Evolutionary conservation across 1,139 yeast species (phyloP).

Genomic region (Sugiyamaella sp.): DNA sequence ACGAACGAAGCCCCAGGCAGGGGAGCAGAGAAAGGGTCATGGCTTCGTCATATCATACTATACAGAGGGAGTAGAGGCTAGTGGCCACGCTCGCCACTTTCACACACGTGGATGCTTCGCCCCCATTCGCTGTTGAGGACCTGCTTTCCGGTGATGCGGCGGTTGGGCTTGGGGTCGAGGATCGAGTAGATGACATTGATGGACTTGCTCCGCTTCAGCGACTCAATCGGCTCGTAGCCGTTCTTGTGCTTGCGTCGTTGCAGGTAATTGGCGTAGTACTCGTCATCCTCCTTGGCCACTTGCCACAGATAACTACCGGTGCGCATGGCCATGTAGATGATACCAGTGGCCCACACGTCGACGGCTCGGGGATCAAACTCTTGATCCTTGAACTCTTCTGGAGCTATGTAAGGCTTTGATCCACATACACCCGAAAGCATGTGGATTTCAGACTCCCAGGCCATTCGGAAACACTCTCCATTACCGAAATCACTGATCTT

Average conservation of each 20-base stretch:
- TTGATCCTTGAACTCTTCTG: slow-evolving; percentile 78
- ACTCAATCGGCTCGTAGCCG: slow-evolving; percentile 92
- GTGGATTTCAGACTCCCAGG: slow-evolving; percentile 91
- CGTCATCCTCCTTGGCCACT: slow-evolving; percentile 78
- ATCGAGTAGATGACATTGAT: slow-evolving; percentile 90
- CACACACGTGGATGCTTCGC: slow-evolving; percentile 78
- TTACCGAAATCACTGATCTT: slow-evolving; percentile 96
- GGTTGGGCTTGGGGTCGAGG: slow-evolving; percentile 81
- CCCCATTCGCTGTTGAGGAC: slow-evolving; percentile 96
- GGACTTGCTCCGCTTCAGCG: slow-evolving; percentile 75
- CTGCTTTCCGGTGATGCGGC: slow-evolving; percentile 88
- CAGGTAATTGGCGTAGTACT: slow-evolving; percentile 72
- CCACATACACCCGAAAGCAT: slow-evolving; percentile 86
- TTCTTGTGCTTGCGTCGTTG: slow-evolving; percentile 73
- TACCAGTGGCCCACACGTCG: slow-evolving; percentile 97
- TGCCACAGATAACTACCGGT: slow-evolving; percentile 95
- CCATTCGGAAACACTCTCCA: slow-evolving; percentile 94
- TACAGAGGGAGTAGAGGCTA: not conserved
- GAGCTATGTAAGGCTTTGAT: slow-evolving; percentile 93
- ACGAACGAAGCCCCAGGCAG: not conserved
- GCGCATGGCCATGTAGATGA: slow-evolving; percentile 97
- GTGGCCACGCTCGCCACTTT: slow-evolving; percentile 55
- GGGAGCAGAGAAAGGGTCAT: not conserved
- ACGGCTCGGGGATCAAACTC: slow-evolving; percentile 90
- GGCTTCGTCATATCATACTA: not conserved